These are phyloP conservation scores for Ceratobasidium sp. DNA, from an alignment of 1,284 basidiomycete species.

Conservation along the genomic window DNA sequence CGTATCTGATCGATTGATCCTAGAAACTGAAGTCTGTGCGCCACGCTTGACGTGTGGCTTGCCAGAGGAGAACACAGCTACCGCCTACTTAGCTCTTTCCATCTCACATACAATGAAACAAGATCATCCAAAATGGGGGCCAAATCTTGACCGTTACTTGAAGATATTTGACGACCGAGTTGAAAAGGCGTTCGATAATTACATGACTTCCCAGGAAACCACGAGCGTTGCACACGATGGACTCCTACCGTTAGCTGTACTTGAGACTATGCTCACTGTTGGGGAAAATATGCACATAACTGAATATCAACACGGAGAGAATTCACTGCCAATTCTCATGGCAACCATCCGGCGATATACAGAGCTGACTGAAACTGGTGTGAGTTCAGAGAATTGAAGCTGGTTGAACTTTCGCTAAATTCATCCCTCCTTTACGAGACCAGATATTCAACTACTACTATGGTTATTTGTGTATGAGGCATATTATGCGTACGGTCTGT, in stretches of 20 bases:
- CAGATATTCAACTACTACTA: constrained; percentile 30
- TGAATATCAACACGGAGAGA: constrained; percentile 17
- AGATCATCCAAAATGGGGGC: constrained; percentile 21
- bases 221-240: constrained; percentile 11
- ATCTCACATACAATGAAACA: background rate
- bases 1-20: no score
- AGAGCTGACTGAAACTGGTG: constrained; percentile 5
- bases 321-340: constrained; percentile 9
- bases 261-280: constrained; percentile 29
- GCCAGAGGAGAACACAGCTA: no score
- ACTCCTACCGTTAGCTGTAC: constrained; percentile 18
- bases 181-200: constrained; percentile 19
- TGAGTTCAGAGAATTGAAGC: no score
- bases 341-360: constrained; percentile 5
- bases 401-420: background rate
- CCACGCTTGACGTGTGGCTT: no score
- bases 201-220: background rate
- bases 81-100: background rate
- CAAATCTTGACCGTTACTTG: constrained; percentile 5
- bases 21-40: no score
- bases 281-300: constrained; percentile 37
- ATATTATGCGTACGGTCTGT: constrained; percentile 22
- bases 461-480: constrained; percentile 32
- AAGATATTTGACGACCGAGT: constrained; percentile 1
- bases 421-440: background rate